Conservation (phyloP, 169 alveolate genomes). For the Plasmodium falciparum region DNA sequence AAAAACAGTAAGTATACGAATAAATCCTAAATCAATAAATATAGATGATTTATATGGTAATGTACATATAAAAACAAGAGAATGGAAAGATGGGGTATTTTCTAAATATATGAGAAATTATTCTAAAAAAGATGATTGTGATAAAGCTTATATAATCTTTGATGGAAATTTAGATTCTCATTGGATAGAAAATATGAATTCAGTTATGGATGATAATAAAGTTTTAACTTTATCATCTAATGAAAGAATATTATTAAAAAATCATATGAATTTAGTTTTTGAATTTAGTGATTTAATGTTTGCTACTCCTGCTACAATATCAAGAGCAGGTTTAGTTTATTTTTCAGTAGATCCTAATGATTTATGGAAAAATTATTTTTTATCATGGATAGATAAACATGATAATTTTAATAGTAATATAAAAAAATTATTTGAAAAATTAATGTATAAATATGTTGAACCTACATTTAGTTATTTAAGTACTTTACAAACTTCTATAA, state of each 20-base stretch:
- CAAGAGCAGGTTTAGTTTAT: conserved; percentile 97
- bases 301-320: conserved; percentile 98
- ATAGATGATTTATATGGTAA: conserved; percentile 95
- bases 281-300: conserved; percentile 97
- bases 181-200: conserved; percentile 97
- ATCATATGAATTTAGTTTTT: conserved; percentile 96
- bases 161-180: conserved; percentile 97
- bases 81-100: conserved; percentile 95
- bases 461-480: conserved; percentile 89
- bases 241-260: conserved; percentile 95
- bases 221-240: conserved; percentile 95
- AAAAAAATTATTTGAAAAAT: conserved; percentile 88
- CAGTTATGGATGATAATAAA: conserved; percentile 97
- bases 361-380: conserved; percentile 95
- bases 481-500: conserved; percentile 88
- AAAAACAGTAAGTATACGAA: conserved; percentile 93
- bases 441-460: conserved; percentile 94
- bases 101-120: conserved; percentile 92
- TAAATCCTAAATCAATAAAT: conserved; percentile 93
- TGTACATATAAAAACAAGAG: conserved; percentile 92
- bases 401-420: conserved; percentile 86
- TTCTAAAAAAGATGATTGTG: conserved; percentile 89
- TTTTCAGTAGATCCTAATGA: conserved; percentile 93
- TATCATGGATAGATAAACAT: conserved; percentile 94
- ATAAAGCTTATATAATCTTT: conserved; percentile 94